Evolutionary conservation across 108 stramenopile species (phyloP).

Genomic region (Skeletonema marinoi): DNA sequence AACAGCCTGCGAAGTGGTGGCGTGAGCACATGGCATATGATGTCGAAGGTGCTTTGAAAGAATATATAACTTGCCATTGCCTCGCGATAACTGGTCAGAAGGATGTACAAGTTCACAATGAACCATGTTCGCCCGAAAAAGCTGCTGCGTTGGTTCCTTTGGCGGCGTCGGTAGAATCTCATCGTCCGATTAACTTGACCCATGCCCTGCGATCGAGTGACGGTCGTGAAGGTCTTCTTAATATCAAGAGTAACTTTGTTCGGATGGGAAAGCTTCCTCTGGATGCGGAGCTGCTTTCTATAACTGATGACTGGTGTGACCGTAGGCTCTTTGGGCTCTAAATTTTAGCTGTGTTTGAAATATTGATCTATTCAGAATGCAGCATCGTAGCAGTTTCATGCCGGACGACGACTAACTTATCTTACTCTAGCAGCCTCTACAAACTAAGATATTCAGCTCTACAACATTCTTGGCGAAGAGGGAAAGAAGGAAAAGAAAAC

Average conservation of each 20-base stretch:
- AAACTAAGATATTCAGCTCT: too few relatives aligned
- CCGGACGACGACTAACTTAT: too few relatives aligned
- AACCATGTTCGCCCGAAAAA: constrained; percentile 15
- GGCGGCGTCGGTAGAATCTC: constrained; percentile 23
- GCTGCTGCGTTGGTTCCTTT: constrained; percentile 15
- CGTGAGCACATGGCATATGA: constrained; percentile 28
- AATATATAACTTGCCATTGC: constrained; percentile 34
- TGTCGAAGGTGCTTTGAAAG: neutral
- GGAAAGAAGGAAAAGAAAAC: too few relatives aligned
- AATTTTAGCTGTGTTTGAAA: too few relatives aligned
- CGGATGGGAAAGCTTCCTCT: constrained; percentile 29
- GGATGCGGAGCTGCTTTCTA: constrained; percentile 26
- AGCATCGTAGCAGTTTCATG: too few relatives aligned
- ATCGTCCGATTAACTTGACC: constrained; percentile 38
- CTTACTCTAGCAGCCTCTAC: too few relatives aligned
- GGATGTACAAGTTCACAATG: constrained; percentile 29
- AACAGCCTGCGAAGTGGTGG: constrained; percentile 33
- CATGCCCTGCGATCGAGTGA: constrained; percentile 33
- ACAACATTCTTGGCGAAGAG: too few relatives aligned
- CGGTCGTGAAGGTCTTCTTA: constrained; percentile 18
- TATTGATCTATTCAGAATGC: too few relatives aligned
- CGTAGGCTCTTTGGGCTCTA: constrained; percentile 9
- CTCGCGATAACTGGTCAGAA: constrained; percentile 37
- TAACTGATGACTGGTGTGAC: constrained; percentile 43
- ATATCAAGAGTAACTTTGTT: constrained; percentile 33